Evolutionary conservation across 495 filamentous ascomycete genomes (phyloP).

Genomic region (Hyaloscypha finlandica): DNA sequence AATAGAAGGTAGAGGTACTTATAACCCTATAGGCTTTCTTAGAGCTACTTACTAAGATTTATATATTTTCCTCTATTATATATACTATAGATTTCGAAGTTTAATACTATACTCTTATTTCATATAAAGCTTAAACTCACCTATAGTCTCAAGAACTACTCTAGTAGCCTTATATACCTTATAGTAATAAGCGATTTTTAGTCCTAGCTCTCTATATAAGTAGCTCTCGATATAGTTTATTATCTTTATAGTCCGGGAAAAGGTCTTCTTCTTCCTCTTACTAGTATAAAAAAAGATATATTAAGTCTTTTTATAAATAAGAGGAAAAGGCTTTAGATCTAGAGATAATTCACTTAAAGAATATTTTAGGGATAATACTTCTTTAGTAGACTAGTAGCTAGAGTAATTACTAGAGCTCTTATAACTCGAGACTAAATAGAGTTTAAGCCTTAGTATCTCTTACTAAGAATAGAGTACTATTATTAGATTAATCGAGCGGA

Average conservation of each 20-base stretch:
- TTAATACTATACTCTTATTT: background rate
- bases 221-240: background rate
- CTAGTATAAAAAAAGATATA: constrained; percentile 1
- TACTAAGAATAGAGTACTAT: constrained; percentile 13
- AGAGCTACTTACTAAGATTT: no score
- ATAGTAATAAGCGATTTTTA: background rate
- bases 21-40: no score
- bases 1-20: background rate
- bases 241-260: background rate
- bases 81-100: background rate
- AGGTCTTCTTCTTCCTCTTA: background rate
- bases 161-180: background rate
- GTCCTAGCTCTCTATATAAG: background rate
- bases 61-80: background rate
- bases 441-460: constrained; percentile 1
- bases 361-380: no score
- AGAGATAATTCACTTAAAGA: no score
- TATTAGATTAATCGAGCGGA: constrained; percentile 10
- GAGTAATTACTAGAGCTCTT: no score
- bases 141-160: background rate
- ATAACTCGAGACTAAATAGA: no score
- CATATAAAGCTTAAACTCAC: background rate
- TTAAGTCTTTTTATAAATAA: constrained; percentile 2
- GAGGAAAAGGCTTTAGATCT: background rate
- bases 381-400: no score